Percentiles rank a stretch among this genome's conserved stretches.
Conservation (phyloP, 768 basidiomycete genomes). For the Amanita thiersii region DNA sequence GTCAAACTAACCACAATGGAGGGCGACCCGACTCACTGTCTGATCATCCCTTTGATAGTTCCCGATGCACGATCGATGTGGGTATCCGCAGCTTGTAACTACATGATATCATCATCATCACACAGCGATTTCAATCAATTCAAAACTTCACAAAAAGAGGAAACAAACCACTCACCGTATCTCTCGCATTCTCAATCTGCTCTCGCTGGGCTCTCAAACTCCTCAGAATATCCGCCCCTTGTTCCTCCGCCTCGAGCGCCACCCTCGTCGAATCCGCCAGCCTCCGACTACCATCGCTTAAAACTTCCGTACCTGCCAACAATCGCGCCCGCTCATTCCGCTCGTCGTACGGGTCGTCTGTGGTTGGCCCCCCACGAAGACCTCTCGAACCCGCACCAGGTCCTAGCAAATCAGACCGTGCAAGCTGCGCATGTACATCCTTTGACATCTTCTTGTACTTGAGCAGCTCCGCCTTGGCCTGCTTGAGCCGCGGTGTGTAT, state of each 20-base stretch:
- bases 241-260: slow-evolving; percentile 88
- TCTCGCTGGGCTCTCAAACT: slow-evolving; percentile 79
- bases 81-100: slow-evolving; percentile 77
- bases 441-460: slow-evolving; percentile 73
- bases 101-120: slow-evolving; percentile 2
- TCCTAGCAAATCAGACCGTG: slow-evolving; percentile 59
- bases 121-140: too few relatives aligned
- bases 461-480: slow-evolving; percentile 63
- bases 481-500: slow-evolving; percentile 59
- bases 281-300: slow-evolving; percentile 69
- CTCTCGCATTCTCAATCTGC: slow-evolving; percentile 82
- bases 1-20: not conserved
- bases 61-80: slow-evolving; percentile 83
- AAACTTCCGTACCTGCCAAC: slow-evolving; percentile 58
- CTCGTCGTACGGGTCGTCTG: slow-evolving; percentile 70
- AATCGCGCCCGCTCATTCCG: slow-evolving; percentile 63
- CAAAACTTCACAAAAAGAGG: not conserved
- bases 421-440: slow-evolving; percentile 56
- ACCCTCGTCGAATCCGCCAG: slow-evolving; percentile 75
- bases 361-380: slow-evolving; percentile 18
- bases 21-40: slow-evolving; percentile 51
- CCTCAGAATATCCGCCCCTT: slow-evolving; percentile 82
- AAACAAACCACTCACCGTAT: slow-evolving; percentile 47
- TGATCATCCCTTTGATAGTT: slow-evolving; percentile 88
- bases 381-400: slow-evolving; percentile 9